Evolutionary conservation across 305 asterid genomes (phyloP).

Genomic region (Fraxinus nigra): DNA sequence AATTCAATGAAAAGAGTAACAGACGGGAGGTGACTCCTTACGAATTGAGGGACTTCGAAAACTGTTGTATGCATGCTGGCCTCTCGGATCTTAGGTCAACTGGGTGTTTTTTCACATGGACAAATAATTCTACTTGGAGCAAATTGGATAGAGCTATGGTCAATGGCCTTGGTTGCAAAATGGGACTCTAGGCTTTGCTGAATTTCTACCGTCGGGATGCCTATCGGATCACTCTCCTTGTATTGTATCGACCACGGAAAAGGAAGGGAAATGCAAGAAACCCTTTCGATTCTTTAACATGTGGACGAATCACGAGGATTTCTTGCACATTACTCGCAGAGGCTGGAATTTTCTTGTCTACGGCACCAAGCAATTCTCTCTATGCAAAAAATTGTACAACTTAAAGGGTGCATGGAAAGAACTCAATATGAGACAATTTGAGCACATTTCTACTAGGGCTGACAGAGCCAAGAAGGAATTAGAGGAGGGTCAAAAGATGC

Average conservation of each 20-base stretch:
- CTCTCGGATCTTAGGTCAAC: not conserved
- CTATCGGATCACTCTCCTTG: not conserved
- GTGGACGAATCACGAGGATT: not conserved
- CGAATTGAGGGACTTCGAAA: no score
- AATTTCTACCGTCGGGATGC: not conserved
- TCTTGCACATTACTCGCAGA: fast-evolving
- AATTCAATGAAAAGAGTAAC: no score
- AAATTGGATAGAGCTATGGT: not conserved
- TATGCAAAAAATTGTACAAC: not conserved
- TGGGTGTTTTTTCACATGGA: not conserved
- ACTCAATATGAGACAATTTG: no score
- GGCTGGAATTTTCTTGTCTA: not conserved
- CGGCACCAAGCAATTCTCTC: fast-evolving
- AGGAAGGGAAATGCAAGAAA: fast-evolving
- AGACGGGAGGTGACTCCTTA: no score
- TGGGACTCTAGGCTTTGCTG: not conserved
- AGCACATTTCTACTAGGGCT: no score
- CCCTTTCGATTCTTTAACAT: not conserved
- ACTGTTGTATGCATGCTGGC: not conserved
- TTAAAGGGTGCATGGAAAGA: not conserved
- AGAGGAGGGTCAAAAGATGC: no score
- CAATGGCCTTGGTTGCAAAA: not conserved
- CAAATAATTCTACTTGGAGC: no score
- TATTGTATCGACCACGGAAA: not conserved
- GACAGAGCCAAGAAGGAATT: no score